Evolutionary conservation across 2,329 filamentous ascomycete genomes (phyloP).

Genomic region (Atkinsonella texensis): DNA sequence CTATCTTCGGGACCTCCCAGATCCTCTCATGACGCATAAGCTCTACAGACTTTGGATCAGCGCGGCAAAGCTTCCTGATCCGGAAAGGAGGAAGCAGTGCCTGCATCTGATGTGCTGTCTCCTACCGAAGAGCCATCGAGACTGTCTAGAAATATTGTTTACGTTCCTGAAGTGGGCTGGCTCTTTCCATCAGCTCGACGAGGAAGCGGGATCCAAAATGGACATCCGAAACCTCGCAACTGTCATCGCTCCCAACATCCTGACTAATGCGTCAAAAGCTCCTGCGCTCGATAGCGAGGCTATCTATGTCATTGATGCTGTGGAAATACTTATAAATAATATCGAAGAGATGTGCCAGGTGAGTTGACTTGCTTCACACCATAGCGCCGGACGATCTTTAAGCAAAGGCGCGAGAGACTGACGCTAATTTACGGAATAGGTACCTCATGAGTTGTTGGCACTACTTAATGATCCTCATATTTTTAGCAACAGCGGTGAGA

Average conservation of each 20-base stretch:
- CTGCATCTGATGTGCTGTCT: slow-evolving; percentile 87
- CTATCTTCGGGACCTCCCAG: slow-evolving; percentile 86
- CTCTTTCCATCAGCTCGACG: slow-evolving; percentile 93
- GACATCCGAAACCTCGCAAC: slow-evolving; percentile 95
- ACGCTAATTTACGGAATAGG: slow-evolving; percentile 36
- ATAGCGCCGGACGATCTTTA: no score
- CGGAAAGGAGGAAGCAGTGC: slow-evolving; percentile 70
- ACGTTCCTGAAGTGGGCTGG: slow-evolving; percentile 95
- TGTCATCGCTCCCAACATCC: slow-evolving; percentile 91
- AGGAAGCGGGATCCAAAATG: slow-evolving; percentile 97
- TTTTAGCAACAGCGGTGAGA: slow-evolving; percentile 70
- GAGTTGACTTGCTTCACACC: slow-evolving; percentile 25
- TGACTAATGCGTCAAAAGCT: slow-evolving; percentile 58
- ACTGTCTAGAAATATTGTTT: slow-evolving; percentile 90
- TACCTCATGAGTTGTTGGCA: slow-evolving; percentile 81
- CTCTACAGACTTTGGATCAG: slow-evolving; percentile 83
- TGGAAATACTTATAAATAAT: slow-evolving; percentile 79
- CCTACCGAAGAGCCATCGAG: slow-evolving; percentile 81
- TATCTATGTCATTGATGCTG: slow-evolving; percentile 86
- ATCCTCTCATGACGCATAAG: slow-evolving; percentile 90
- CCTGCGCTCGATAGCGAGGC: slow-evolving; percentile 70
- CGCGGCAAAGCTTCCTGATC: slow-evolving; percentile 76
- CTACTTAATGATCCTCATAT: slow-evolving; percentile 74
- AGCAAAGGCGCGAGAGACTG: no score
- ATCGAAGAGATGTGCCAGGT: slow-evolving; percentile 98